Evolutionary conservation across 1,284 basidiomycete genomes (phyloP), one percentile per base, ranked within the genome.

Genomic region (Apiotrichum brassicae): DNA sequence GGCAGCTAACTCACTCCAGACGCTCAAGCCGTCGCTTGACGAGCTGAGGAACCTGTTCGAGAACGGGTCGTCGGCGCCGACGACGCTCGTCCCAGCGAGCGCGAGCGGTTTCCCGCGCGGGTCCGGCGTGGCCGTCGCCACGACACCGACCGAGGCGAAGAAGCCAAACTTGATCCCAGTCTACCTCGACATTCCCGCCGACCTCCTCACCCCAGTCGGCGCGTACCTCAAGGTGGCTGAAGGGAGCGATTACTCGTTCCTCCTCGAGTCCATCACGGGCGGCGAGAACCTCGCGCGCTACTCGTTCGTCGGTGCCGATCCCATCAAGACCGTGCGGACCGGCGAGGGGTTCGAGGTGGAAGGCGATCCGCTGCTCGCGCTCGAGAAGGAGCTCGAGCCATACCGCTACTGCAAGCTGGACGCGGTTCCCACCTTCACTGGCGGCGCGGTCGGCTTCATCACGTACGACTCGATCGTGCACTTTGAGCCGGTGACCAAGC

Each of bases 281-380:
- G 94, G 93, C 43, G 90, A 97, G 76, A 90, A 83, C 69, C 77
- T 95, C 46, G 91, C 87, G 33, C 81, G 95, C 51, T 98, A 95
- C 73, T 92, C 87, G 65, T 98, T 97, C 75, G 86, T 98, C 53
- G 95, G 95, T 46, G 83, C 91, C 91, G 93, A 95, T 74, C 94
- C 94, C 14, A 80, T 92, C 70, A 95, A 93, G 75, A 82, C 93
- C 44, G 79, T 97, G 56, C 86, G 86, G 59, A 88, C 88, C 4
- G 95, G 95, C 1, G 85, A 87, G 22, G 81, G 81, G 39, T 84
- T 93, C 68, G 86, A 90, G 46, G 74, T 82, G 49, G 78, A 80
- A 42, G 94, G 94, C 1, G 95, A 99, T 70, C 95, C 95, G 6
- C 83, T 94, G 76, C 68, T 76, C 22, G 81, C 81, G 20, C 80